Evolutionary conservation across 176 grass and related monocot species (phyloP), one percentile per base, ranked within the genome.

Genomic region (Zea luxurians): DNA sequence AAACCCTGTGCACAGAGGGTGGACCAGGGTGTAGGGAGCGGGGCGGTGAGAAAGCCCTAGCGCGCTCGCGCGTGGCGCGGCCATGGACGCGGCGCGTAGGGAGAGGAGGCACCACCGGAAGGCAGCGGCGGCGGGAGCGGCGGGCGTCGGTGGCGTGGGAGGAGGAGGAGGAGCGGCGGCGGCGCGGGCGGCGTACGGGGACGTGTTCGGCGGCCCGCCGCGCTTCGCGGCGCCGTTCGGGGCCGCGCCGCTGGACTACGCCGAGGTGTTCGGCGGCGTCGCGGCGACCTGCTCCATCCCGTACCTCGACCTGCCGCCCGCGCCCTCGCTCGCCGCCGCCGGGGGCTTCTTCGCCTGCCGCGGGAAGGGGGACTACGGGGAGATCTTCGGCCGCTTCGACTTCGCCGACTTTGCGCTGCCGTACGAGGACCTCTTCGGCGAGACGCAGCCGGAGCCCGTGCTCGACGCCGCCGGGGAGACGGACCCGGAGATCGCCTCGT

Each of bases 321-420:
- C 74, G 21, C 47, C 72, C 6, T 0, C 54, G 13, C 4, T 40
- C 13, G 78, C 61, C 62, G 75, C 55, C 57, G 74, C 0, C n/a
- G 86, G 48, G 0, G 64, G 10, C 3, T 77, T 88, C 79, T 97
- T 92, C 52, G 73, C 83, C 18, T 48, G 73, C 10, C 70, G 45
- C 67, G 49, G 78, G 4, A 68, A 71, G 61, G 87, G 83, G 4
- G 85, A 99, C 71, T 99, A 95, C 77, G 73, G 83, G 10, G 96
- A 96, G 90, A 90, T 99, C 81, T 99, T 99, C 50, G 86, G 88
- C 61, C 73, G 78, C 9, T 90, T 87, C 70, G 84, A 86, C 59
- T 92, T 93, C 54, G 80, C 80, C 5, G 86, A 93, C 79, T 96
- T 95, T 34, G 90, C 92, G 6, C 17, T 83, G 66, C 88, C 96